These are phyloP conservation scores for Aspergillus campestris DNA, from an alignment of 495 filamentous ascomycete species.

Conservation along the genomic window DNA sequence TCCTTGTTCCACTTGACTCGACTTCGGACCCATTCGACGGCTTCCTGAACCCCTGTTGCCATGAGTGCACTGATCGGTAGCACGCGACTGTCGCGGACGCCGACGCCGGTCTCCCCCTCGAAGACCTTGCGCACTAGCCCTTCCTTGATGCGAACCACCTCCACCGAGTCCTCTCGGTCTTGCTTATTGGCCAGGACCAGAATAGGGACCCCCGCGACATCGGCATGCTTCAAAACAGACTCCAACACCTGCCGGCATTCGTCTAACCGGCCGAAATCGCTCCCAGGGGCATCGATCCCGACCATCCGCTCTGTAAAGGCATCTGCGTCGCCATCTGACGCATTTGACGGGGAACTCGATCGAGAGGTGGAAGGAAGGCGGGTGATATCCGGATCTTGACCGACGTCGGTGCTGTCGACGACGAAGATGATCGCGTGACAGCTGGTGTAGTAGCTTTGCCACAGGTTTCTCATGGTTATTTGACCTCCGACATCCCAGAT, in stretches of 20 bases:
- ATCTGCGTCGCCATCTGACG: slow-evolving; percentile 11
- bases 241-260: slow-evolving; percentile 88
- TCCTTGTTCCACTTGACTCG: slow-evolving; percentile 96
- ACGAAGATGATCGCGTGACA: slow-evolving; percentile 97
- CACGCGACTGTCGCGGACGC: slow-evolving; percentile 81
- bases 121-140: slow-evolving; percentile 89
- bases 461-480: slow-evolving; percentile 76
- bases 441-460: slow-evolving; percentile 89
- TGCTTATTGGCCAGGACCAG: slow-evolving; percentile 96
- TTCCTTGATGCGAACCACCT: slow-evolving; percentile 95
- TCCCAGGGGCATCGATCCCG: slow-evolving; percentile 39
- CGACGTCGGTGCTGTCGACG: slow-evolving; percentile 87
- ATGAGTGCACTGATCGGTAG: slow-evolving; percentile 85
- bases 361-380: slow-evolving; percentile 22
- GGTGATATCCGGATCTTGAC: slow-evolving; percentile 55
- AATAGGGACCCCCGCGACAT: slow-evolving; percentile 84
- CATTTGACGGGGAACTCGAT: slow-evolving; percentile 23
- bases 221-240: slow-evolving; percentile 69
- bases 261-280: slow-evolving; percentile 59
- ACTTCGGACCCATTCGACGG: slow-evolving; percentile 88
- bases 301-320: slow-evolving; percentile 29
- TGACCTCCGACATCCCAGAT: slow-evolving; percentile 98
- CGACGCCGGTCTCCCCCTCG: slow-evolving; percentile 80
- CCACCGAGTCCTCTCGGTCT: slow-evolving; percentile 93
- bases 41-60: slow-evolving; percentile 85